Evolutionary conservation across 306 rosid species (phyloP).

Genomic region (Cucurbita argyrosperma): DNA sequence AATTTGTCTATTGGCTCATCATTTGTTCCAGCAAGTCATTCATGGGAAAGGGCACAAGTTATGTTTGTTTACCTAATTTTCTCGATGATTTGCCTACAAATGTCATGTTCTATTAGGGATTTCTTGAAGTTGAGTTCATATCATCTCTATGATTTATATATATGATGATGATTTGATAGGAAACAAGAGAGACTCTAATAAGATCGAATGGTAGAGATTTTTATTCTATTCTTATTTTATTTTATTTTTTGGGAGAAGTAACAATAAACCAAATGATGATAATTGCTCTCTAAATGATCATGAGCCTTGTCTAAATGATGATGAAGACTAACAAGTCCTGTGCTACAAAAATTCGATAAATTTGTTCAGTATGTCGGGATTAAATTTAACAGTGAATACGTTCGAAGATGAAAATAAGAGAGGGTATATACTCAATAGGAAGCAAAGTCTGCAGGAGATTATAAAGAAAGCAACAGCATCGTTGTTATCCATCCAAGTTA

Average conservation of each 20-base stretch:
- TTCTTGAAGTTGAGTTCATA: background rate
- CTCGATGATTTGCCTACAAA: background rate
- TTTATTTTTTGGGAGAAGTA: too few relatives aligned
- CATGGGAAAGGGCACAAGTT: background rate
- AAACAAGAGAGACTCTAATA: too few relatives aligned
- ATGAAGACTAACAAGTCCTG: background rate
- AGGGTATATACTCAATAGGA: background rate
- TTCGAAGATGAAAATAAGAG: background rate
- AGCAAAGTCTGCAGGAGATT: background rate
- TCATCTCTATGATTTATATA: too few relatives aligned
- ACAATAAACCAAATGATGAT: too few relatives aligned
- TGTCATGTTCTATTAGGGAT: background rate
- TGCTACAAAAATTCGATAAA: background rate
- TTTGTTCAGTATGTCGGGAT: too few relatives aligned
- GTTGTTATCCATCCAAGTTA: constrained; percentile 27
- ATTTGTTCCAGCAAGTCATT: background rate
- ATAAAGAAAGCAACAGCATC: constrained; percentile 8
- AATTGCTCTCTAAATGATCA: too few relatives aligned
- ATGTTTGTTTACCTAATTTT: background rate
- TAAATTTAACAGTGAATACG: background rate
- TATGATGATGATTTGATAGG: background rate
- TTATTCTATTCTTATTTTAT: too few relatives aligned
- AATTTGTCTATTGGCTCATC: background rate
- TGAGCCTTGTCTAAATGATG: too few relatives aligned
- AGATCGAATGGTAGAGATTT: too few relatives aligned